These are phyloP conservation scores for Cercospora beticola DNA, from an alignment of 2,329 filamentous ascomycete genomes.

Conservation along the genomic window DNA sequence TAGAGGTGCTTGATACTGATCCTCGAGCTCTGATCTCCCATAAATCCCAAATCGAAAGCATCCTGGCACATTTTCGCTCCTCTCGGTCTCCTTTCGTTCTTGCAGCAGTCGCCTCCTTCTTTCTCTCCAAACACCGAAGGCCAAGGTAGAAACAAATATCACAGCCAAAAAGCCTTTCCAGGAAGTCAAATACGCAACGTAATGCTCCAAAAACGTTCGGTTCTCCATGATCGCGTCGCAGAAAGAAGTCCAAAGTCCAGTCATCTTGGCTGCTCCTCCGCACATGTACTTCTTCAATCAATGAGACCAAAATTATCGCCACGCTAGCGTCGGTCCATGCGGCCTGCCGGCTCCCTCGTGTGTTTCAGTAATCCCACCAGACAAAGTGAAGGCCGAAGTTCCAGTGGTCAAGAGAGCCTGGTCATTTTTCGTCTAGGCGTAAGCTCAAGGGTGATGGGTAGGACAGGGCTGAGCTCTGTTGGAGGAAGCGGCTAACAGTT, in stretches of 20 bases:
- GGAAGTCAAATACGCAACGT: conserved; percentile 13
- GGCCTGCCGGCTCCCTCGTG: background rate
- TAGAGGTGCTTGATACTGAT: conserved; percentile 21
- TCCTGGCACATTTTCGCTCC: background rate
- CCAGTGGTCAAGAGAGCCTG: background rate
- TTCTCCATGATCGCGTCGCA: background rate
- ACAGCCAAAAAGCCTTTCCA: conserved; percentile 17
- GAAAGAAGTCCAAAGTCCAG: background rate
- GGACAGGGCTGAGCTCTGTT: background rate
- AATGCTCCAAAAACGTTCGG: conserved; percentile 15
- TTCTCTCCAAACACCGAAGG: conserved; percentile 1
- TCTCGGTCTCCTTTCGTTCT: background rate
- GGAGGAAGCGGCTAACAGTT: conserved; percentile 3
- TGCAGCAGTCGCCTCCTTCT: background rate
- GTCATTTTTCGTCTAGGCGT: background rate
- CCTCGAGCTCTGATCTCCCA: conserved; percentile 28
- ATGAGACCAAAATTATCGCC: background rate
- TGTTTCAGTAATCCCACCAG: background rate
- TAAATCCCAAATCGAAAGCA: conserved; percentile 9
- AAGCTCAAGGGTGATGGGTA: background rate
- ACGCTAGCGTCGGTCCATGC: background rate
- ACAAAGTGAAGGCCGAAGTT: background rate
- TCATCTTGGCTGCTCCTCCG: background rate
- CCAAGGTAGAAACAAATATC: conserved; percentile 1
- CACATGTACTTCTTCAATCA: background rate